Evolutionary conservation across 805 yeast species (phyloP).

Genomic region (Candida rishiriensis): DNA sequence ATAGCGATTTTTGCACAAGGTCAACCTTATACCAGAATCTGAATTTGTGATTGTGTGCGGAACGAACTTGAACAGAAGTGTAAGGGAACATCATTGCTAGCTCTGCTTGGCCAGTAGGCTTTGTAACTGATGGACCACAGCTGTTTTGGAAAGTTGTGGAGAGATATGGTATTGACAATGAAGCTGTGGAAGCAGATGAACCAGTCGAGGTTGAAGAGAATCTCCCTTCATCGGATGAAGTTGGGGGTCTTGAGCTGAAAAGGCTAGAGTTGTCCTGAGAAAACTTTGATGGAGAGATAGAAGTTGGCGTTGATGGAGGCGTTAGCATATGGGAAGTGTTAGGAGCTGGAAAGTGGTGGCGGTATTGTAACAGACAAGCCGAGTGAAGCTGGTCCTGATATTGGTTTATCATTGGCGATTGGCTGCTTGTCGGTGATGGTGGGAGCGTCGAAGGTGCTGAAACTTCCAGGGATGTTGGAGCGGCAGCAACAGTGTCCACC

Average conservation of each 20-base stretch:
- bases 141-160: neutral
- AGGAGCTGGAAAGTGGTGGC: neutral
- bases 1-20: constrained; percentile 9
- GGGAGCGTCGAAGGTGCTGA: too few species aligned
- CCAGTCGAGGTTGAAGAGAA: neutral
- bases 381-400: neutral
- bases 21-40: constrained; percentile 46
- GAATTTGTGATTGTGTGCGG: constrained; percentile 38
- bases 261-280: neutral
- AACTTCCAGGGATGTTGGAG: too few species aligned
- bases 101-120: constrained; percentile 2
- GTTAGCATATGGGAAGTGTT: neutral
- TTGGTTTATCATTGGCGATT: neutral
- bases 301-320: constrained; percentile 3
- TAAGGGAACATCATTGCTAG: constrained; percentile 1
- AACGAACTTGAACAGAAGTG: constrained; percentile 33
- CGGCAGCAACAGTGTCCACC: too few species aligned
- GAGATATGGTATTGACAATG: neutral
- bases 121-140: neutral
- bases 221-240: neutral
- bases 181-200: neutral
- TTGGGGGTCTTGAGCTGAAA: neutral
- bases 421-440: too few species aligned
- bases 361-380: neutral
- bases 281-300: neutral